Base-by-base conservation (phyloP, 768 basidiomycete species). In the Leccinum boreale region DNA sequence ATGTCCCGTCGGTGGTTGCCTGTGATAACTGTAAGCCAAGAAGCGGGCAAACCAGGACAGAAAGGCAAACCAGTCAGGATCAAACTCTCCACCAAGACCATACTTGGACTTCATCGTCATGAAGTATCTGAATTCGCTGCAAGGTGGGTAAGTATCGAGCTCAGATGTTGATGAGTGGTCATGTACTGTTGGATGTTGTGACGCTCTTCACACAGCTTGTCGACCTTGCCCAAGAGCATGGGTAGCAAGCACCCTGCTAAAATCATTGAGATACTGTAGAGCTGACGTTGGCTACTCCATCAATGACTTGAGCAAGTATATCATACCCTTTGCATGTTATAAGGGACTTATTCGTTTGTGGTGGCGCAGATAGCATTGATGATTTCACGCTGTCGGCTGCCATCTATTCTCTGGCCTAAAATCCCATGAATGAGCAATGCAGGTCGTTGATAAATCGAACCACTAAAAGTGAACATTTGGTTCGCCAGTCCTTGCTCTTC, bases 1-100 rank as follows among this genome's bases (percentile, higher is more conserved):
- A 35, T 77, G 21, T n/a, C 51, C 60, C 59, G 67, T 64, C 12
- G 72, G 76, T n/a, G 82, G 83, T 74, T 75, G 77, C 80, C 78
- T 79, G 52, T 24, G 10, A 21, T 19, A n/a, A 45, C 31, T 56
- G 35, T 55, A 54, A 60, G 39, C 11, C 23, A 39, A 56, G 33
- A 7, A 5, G 17, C 36, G 4, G 17, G 21, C 7, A 9, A 8
- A 29, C 14, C n/a, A 31, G 19, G 35, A 51, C 21, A 19, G 6
- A 55, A 17, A 17, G 23, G 54, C 73, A 61, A 45, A 85, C 91
- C 92, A 93, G n/a, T 89, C 85, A 8, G 86, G 81, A 65, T 92
- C 87, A 66, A 88, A 93, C 70, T 91, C 87, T 52, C 92, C 92
- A 56, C 90, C 90, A n/a, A 89, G 85, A 6, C 86, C 86, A 62